Base-by-base conservation (phyloP, 805 yeast genomes). In the Soucietia sequanensis region DNA sequence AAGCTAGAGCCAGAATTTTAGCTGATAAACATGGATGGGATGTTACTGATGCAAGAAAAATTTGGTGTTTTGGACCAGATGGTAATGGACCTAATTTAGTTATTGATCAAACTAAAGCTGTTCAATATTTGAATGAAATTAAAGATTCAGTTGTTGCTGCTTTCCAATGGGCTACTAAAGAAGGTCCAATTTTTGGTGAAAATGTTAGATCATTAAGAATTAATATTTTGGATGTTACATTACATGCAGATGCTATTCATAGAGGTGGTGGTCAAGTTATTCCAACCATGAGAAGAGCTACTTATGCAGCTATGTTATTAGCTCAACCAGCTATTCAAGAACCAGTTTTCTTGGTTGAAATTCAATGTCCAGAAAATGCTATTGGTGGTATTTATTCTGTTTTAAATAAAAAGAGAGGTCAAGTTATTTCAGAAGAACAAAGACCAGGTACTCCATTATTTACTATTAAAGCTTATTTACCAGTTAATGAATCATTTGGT, bases 21-120 rank as follows among this genome's bases (percentile, higher is more conserved):
- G 98, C 98, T 68, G 98, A 91, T 71, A 96, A 93, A 71, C 93
- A 73, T 84, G 96, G 91, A 58, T 91, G 99, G 99, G 98, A 91
- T 70, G 97, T 93, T 69, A 81, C 96, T 58, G 99, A 91, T 68
- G 99, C 97, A 76, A 90, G 99, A 85, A 91, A 93, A 93, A 93
- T 91, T 68, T 91, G 99, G 99, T 88, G 96, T 85, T 91, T 91
- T 89, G 99, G 99, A 79, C 98, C 99, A 70, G 99, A 91, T 68
- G 97, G 97, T 75, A 82, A 78, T 71, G 99, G 99, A 76, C 90
- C 99, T 64, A 91, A 91, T 80, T 74, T 93, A 66, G 97, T 91
- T 66, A 95, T 91, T 73, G 99, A 91, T 80, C 97, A 90, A 78
- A 91, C 98, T 66, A 91, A 91, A 91, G 99, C 99, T 65, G 98